A percentile compares a stretch with the other conserved stretches of the same genome.
These are phyloP conservation scores for Aspergillus sp. DNA, from an alignment of 2,329 filamentous ascomycete species.

Conservation along the genomic window DNA sequence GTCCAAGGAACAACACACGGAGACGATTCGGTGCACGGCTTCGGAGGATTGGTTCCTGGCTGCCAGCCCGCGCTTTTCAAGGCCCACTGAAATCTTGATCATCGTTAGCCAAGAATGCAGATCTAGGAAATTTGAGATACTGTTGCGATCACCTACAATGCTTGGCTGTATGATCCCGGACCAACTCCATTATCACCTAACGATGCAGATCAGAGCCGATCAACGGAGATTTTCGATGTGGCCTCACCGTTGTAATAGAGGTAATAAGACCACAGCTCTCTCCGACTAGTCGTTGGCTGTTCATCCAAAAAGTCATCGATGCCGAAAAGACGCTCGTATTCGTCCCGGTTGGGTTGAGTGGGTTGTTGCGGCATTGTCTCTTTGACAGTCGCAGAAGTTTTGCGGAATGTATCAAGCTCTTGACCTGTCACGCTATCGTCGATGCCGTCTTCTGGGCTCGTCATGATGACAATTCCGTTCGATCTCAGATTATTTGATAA, in stretches of 20 bases:
- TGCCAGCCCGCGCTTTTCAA: slow-evolving; percentile 33
- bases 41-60: slow-evolving; percentile 26
- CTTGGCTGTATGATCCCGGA: slow-evolving; percentile 35
- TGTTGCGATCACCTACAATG: slow-evolving; percentile 20
- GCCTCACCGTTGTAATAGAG: slow-evolving; percentile 36
- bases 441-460: neutral
- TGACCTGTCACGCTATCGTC: neutral
- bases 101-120: neutral
- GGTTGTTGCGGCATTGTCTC: slow-evolving; percentile 8
- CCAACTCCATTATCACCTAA: slow-evolving; percentile 39
- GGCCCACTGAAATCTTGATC: slow-evolving; percentile 34
- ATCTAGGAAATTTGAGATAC: neutral
- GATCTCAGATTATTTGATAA: neutral
- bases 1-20: slow-evolving; percentile 37
- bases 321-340: slow-evolving; percentile 32
- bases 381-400: slow-evolving; percentile 1
- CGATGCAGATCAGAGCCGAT: neutral
- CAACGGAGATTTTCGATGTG: neutral
- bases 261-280: slow-evolving; percentile 40
- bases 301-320: slow-evolving; percentile 29
- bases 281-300: slow-evolving; percentile 35
- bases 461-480: neutral
- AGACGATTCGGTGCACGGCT: slow-evolving; percentile 25
- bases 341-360: slow-evolving; percentile 16
- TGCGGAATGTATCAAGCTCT: neutral